These are phyloP conservation scores for Xylaria venustula DNA, from an alignment of 495 filamentous ascomycete species.

Conservation along the genomic window DNA sequence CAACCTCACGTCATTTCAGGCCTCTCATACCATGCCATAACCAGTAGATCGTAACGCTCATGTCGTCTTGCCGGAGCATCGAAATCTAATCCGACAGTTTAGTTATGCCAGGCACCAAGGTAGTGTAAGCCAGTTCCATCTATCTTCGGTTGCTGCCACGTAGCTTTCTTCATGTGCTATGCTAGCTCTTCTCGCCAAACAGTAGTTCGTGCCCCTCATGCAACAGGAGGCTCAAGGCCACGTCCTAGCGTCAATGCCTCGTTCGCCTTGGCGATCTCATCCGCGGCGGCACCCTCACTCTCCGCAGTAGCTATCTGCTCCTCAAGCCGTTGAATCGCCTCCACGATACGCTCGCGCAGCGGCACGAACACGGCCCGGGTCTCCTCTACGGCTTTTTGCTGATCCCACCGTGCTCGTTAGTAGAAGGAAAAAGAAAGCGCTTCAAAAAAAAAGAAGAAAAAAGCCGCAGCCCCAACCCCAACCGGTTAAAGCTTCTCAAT, in stretches of 20 bases:
- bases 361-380: constrained; percentile 76
- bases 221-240: constrained; percentile 35
- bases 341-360: constrained; percentile 61
- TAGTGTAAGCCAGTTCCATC: neutral
- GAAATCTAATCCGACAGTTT: neutral
- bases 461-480: too few relatives aligned
- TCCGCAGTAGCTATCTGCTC: constrained; percentile 52
- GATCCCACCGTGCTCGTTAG: constrained; percentile 20
- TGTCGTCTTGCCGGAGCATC: neutral
- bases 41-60: neutral
- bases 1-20: neutral
- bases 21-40: neutral
- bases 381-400: constrained; percentile 77
- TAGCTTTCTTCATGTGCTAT: neutral
- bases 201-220: neutral
- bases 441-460: too few relatives aligned
- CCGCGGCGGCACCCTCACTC: constrained; percentile 57
- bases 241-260: constrained; percentile 44
- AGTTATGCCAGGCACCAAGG: neutral
- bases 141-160: neutral
- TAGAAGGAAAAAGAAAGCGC: too few relatives aligned
- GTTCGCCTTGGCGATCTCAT: constrained; percentile 61
- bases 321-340: constrained; percentile 69
- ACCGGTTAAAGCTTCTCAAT: neutral
- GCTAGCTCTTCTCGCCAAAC: neutral